A percentile compares a stretch with the other conserved stretches of the same genome.
Evolutionary conservation across 176 grass and related monocot genomes (phyloP).

Genomic region (Tillandsia fasciculata): DNA sequence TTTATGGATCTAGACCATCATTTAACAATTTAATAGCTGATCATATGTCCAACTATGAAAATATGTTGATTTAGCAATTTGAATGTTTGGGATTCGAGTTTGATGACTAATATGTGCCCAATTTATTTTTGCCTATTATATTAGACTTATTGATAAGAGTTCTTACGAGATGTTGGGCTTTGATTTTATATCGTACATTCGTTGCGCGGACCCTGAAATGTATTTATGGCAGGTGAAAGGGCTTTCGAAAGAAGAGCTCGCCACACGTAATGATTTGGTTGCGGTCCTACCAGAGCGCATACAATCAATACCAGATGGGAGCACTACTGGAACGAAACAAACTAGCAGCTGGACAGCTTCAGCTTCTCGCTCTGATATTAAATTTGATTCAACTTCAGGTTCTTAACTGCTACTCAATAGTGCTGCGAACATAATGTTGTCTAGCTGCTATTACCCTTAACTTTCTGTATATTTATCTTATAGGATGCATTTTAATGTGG

Average conservation of each 20-base stretch:
- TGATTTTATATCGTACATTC: background rate
- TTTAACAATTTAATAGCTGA: too few species aligned
- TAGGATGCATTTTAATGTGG: too few species aligned
- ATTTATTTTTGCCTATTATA: background rate
- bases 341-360: slow-evolving; percentile 68
- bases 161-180: background rate
- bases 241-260: slow-evolving; percentile 83
- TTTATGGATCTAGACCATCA: too few species aligned
- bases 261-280: slow-evolving; percentile 65
- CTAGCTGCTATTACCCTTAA: too few species aligned
- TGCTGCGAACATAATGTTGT: too few species aligned
- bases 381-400: slow-evolving; percentile 77
- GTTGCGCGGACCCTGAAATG: background rate
- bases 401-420: slow-evolving; percentile 2
- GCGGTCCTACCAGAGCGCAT: slow-evolving; percentile 79
- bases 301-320: slow-evolving; percentile 87
- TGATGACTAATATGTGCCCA: background rate
- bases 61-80: background rate
- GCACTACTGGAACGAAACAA: slow-evolving; percentile 52
- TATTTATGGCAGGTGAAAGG: slow-evolving; percentile 72
- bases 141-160: background rate
- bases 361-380: slow-evolving; percentile 55
- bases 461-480: too few species aligned
- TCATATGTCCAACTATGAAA: background rate
- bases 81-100: background rate